Evolutionary conservation across 306 rosid genomes (phyloP).

Genomic region (Sophora flavescens): DNA sequence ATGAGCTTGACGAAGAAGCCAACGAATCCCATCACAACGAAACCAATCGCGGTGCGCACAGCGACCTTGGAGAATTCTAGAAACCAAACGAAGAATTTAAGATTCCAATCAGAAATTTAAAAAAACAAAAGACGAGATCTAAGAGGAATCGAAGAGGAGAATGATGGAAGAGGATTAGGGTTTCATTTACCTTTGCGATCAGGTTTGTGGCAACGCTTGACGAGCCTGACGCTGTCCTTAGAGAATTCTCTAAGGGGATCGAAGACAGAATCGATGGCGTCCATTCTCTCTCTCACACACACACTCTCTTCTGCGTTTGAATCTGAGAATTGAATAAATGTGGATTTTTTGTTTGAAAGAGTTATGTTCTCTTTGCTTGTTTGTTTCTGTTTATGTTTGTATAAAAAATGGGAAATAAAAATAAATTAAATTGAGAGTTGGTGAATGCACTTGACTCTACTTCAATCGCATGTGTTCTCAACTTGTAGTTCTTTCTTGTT

Average conservation of each 20-base stretch:
- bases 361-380: no score
- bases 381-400: no score
- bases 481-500: no score
- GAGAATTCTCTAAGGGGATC: conserved; percentile 51
- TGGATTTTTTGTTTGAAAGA: no score
- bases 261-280: conserved; percentile 49
- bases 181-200: conserved; percentile 52
- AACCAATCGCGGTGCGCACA: conserved; percentile 79
- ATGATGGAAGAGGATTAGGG: not conserved
- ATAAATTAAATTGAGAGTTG: no score
- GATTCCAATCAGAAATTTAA: not conserved
- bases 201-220: conserved; percentile 54
- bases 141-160: not conserved
- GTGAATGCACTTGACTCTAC: no score
- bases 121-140: not conserved
- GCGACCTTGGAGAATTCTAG: conserved; percentile 86
- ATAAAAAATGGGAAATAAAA: no score
- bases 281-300: conserved; percentile 47
- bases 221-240: conserved; percentile 53
- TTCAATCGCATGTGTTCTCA: no score
- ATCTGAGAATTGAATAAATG: not conserved
- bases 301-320: not conserved
- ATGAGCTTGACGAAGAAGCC: conserved; percentile 81
- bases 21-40: conserved; percentile 87
- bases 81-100: not conserved